These are phyloP conservation scores for Escallonia herrerae DNA, from an alignment of 129 eudicot species.

Conservation along the genomic window DNA sequence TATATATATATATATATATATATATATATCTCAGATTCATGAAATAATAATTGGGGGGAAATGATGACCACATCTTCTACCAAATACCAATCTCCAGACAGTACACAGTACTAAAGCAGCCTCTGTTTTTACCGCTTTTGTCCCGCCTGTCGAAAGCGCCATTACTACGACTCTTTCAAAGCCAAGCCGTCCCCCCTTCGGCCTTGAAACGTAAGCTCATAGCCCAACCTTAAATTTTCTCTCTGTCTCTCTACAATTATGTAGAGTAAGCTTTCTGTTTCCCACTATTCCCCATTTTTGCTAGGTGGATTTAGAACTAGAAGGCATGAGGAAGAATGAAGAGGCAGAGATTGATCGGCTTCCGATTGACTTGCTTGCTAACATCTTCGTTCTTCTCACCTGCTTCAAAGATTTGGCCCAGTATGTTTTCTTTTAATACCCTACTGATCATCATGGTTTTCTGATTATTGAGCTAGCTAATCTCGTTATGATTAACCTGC, in stretches of 20 bases:
- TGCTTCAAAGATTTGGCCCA: slow-evolving; percentile 91
- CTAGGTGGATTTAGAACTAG: neutral
- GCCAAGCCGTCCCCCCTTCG: neutral
- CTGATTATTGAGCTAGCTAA: neutral
- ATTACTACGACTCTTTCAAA: neutral
- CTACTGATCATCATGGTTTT: neutral
- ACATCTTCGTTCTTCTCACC: slow-evolving; percentile 60
- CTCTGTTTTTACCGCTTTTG: neutral
- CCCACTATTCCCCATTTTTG: neutral
- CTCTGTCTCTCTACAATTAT: neutral
- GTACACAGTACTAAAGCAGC: neutral
- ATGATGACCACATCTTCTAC: too few relatives aligned
- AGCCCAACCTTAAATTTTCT: neutral
- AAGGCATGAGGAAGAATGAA: slow-evolving; percentile 12
- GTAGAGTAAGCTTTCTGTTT: neutral
- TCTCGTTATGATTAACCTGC: slow-evolving; percentile 1
- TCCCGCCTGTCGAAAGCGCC: neutral
- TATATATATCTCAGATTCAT: too few relatives aligned
- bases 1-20: too few relatives aligned
- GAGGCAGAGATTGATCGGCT: slow-evolving; percentile 69
- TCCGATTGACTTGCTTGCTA: slow-evolving; percentile 80
- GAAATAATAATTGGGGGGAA: too few relatives aligned
- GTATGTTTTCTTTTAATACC: slow-evolving; percentile 30
- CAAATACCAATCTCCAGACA: too few relatives aligned
- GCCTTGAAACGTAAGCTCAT: neutral